Evolutionary conservation across 371 early-diverging fungal genomes (phyloP).

Genomic region (Circinella umbellata): DNA sequence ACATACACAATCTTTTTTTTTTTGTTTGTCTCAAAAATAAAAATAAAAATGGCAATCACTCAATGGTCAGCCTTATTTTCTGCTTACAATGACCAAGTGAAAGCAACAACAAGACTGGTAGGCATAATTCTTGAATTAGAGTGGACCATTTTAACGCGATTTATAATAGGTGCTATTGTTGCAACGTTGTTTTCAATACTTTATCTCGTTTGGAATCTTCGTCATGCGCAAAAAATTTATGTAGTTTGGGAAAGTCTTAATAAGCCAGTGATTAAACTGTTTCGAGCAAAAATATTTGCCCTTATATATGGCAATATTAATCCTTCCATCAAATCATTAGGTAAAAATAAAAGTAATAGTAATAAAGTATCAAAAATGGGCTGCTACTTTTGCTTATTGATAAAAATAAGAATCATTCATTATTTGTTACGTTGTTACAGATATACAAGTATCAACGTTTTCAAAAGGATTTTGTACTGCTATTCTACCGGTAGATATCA

Average conservation of each 20-base stretch:
- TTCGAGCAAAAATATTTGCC: slow-evolving; percentile 41
- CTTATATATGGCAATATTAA: slow-evolving; percentile 29
- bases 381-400: too few species aligned
- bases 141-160: slow-evolving; percentile 48
- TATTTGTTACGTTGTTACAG: slow-evolving; percentile 16
- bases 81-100: background rate
- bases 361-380: too few species aligned
- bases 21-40: too few species aligned
- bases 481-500: slow-evolving; percentile 36
- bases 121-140: slow-evolving; percentile 37
- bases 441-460: slow-evolving; percentile 45
- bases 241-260: slow-evolving; percentile 44
- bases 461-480: slow-evolving; percentile 47
- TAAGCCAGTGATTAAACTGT: slow-evolving; percentile 40
- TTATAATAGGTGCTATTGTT: slow-evolving; percentile 25
- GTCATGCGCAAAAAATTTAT: slow-evolving; percentile 38
- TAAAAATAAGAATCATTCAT: background rate
- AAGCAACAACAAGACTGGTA: slow-evolving; percentile 11
- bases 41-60: too few species aligned
- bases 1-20: too few species aligned
- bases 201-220: slow-evolving; percentile 37
- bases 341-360: slow-evolving; percentile 11
- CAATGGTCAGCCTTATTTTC: too few species aligned
- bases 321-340: slow-evolving; percentile 40
- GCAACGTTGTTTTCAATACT: slow-evolving; percentile 30